Evolutionary conservation across 202 grass and related monocot genomes (phyloP), one percentile per base, ranked within the genome.

Genomic region (Schoenoplectus tabernaemontani): DNA sequence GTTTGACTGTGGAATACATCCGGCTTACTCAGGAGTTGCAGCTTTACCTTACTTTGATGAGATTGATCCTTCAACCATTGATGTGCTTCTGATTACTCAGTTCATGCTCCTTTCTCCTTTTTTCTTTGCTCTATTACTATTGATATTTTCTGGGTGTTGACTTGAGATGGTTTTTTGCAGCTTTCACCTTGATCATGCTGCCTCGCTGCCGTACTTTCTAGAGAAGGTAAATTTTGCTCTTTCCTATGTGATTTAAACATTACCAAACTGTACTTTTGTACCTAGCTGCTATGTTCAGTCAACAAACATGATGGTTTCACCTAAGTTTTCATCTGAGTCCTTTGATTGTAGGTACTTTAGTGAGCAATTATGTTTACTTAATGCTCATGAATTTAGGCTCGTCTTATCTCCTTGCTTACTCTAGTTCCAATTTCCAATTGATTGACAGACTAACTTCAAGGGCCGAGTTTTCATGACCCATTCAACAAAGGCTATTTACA

Each of bases 1-100:
- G 91, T 98, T 98, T 58, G 95, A 98, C 34, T 98, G 95, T 82
- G 95, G 95, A 54, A 98, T 98, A 83, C 95, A 95, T 80, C 95
- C 95, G 43, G 95, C 87, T 0, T 98, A 98, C 83, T 88, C 91
- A n/a, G 89, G 91, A 63, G 91, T 98, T 90, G 80, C 91, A 10
- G 88, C 95, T 46, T 82, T 98, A 63, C 95, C 95, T 62, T 98
- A 94, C 85, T 98, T 98, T 79, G 95, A 98, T 59, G 91, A 98
- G 82, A 98, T 98, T 57, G 95, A 98, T 59, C 95, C 95, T 48
- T 92, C 95, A 63, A 79, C 83, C 48, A 90, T 98, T 48, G 91
- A 98, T 58, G 88, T 98, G 54, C 95, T 98, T 56, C 95, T 98
- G 43, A 84, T 98, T 73, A 98, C 95, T 69, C 95, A 98, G 91